These are phyloP conservation scores for Metrosideros polymorpha DNA, from an alignment of 441 rosid genomes.

Conservation along the genomic window DNA sequence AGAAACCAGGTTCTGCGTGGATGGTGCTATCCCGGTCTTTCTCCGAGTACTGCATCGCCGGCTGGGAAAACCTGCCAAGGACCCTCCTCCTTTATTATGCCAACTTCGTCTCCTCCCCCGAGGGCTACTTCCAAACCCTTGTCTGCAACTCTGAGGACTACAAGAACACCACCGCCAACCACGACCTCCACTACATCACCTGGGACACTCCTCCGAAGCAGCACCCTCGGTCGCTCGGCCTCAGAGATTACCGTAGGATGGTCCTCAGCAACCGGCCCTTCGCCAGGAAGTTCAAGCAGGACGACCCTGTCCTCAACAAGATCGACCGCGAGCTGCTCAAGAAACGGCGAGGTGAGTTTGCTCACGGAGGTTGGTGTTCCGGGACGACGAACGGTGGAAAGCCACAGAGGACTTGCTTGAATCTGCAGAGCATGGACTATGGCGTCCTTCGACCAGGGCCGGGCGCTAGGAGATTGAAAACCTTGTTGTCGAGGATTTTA, in stretches of 20 bases:
- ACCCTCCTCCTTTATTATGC: constrained; percentile 81
- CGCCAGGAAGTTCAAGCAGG: constrained; percentile 75
- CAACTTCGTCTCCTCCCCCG: constrained; percentile 79
- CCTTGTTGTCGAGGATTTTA: constrained; percentile 38
- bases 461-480: constrained; percentile 64
- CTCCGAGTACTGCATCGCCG: constrained; percentile 63
- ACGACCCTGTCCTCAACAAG: constrained; percentile 55
- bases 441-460: constrained; percentile 55
- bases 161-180: constrained; percentile 73
- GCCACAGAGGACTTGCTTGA: constrained; percentile 17
- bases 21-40: constrained; percentile 73
- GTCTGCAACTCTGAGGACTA: constrained; percentile 80
- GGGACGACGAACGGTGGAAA: constrained; percentile 2
- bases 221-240: constrained; percentile 58
- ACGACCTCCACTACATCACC: constrained; percentile 71
- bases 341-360: constrained; percentile 22
- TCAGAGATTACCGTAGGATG: constrained; percentile 59
- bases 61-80: constrained; percentile 93
- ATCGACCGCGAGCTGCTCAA: constrained; percentile 64
- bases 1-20: constrained; percentile 82
- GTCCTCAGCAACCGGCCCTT: constrained; percentile 70
- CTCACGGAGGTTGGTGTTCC: constrained; percentile 51
- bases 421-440: constrained; percentile 13
- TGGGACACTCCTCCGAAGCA: constrained; percentile 96
- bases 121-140: constrained; percentile 93